Evolutionary conservation across 768 basidiomycete genomes (phyloP), one percentile per base, ranked within the genome.

Genomic region (Suillus weaverae): DNA sequence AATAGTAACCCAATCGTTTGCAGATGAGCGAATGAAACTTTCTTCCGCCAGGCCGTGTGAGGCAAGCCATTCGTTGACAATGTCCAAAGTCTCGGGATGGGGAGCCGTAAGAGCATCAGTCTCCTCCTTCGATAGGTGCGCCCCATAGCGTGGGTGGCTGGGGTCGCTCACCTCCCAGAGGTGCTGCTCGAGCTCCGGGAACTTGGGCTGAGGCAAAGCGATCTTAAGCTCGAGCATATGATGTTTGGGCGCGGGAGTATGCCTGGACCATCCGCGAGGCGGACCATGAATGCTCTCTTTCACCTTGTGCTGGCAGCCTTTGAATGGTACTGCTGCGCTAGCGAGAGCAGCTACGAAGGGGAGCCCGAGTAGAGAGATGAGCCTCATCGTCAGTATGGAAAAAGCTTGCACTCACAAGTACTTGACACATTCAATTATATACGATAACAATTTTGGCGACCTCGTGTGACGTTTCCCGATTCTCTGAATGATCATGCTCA

Each of bases 1-100:
- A 50, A 90, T 72, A 6, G 80, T 85, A 9, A 91, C 77, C 90
- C 89, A 92, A 66, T 91, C 91, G 60, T 84, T 81, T 0, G 89
- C 89, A 2, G 87, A 82, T 14, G 90, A 89, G 9, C 86, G 84
- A 46, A 75, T 66, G 33, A 86, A 68, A 64, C 83, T 79, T 44
- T 79, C 72, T 55, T 84, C 83, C 18, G 70, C 66, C 36, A 91
- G 74, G 36, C 86, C 89, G 63, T 88, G 81, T 4, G 79, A 80
- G 0, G 76, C 77, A 18, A 92, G 78, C 90, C 91, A 92, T 67
- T 83, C 81, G 41, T 85, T 79, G 36, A 92, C 89, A 4, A 79
- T 71, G 41, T 80, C 71, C 18, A 89, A 65, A 56, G 85, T 87
- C 56, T 82, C 80, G 0, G 79, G 77, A 67, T 83, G 81, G 3